These are phyloP conservation scores for Hanseniaspora singularis DNA, from an alignment of 805 yeast genomes.

Conservation along the genomic window DNA sequence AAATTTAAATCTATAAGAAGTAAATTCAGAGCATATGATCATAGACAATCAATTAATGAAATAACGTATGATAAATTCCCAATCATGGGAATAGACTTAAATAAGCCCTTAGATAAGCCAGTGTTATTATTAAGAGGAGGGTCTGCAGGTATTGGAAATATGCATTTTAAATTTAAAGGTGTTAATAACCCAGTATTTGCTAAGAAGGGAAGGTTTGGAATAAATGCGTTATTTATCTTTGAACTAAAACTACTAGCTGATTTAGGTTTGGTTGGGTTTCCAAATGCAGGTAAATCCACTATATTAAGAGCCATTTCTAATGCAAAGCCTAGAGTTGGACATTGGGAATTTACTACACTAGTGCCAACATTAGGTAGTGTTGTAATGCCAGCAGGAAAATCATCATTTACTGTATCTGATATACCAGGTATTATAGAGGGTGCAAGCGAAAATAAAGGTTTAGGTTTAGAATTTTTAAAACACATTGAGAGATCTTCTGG, in stretches of 20 bases:
- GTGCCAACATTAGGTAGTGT: constrained; percentile 90
- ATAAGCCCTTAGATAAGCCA: constrained; percentile 51
- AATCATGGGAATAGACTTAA: constrained; percentile 63
- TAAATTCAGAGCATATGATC: constrained; percentile 55
- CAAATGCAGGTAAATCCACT: constrained; percentile 94
- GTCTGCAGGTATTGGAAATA: constrained; percentile 87
- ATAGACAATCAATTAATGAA: constrained; percentile 46
- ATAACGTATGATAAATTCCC: constrained; percentile 59
- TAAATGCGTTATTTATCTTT: constrained; percentile 56
- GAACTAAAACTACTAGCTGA: constrained; percentile 87
- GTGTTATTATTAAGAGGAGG: constrained; percentile 70
- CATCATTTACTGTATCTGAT: constrained; percentile 82
- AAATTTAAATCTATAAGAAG: constrained; percentile 55
- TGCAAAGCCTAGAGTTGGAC: constrained; percentile 86
- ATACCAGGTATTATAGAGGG: constrained; percentile 92
- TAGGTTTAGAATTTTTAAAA: constrained; percentile 85
- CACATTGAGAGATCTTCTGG: constrained; percentile 90
- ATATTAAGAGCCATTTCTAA: constrained; percentile 72
- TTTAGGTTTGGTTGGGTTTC: constrained; percentile 85
- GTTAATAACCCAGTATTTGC: constrained; percentile 86
- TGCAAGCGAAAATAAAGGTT: constrained; percentile 73
- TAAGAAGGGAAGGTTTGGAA: constrained; percentile 61
- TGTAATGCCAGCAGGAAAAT: constrained; percentile 46
- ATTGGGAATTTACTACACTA: constrained; percentile 92
- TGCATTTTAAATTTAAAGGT: constrained; percentile 77